phyloP scores from a whole-genome alignment of 352 stramenopile genomes.

The Thalassiosira hispida region DNA sequence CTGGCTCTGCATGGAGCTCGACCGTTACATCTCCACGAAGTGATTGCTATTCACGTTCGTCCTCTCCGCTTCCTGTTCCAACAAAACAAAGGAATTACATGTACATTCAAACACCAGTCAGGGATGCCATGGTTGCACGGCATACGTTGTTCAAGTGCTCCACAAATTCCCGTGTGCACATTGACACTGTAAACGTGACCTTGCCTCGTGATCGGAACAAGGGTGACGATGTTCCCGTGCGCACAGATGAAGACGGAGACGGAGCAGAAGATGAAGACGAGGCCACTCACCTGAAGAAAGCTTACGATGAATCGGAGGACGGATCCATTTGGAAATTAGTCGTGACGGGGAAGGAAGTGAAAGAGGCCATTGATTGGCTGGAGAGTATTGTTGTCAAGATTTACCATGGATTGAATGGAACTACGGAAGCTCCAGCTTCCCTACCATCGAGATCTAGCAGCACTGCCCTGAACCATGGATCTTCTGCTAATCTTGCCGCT shows the following conservation, averaged over 20 bases:
- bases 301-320: constrained; percentile 65
- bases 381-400: constrained; percentile 52
- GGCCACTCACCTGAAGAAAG: constrained; percentile 53
- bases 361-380: constrained; percentile 69
- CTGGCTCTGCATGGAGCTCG: constrained; percentile 11
- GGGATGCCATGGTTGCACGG: constrained; percentile 59
- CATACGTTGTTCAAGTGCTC: constrained; percentile 75
- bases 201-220: constrained; percentile 28
- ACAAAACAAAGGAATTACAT: constrained; percentile 70
- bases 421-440: constrained; percentile 8
- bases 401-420: constrained; percentile 32
- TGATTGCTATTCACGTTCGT: constrained; percentile 37
- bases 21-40: constrained; percentile 30
- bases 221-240: background rate
- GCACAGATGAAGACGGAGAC: background rate
- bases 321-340: constrained; percentile 79
- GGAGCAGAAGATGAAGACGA: constrained; percentile 21
- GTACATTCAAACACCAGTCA: constrained; percentile 74
- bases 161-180: constrained; percentile 60
- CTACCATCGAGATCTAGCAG: background rate
- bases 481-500: background rate
- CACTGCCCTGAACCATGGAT: background rate
- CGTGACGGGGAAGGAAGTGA: constrained; percentile 65
- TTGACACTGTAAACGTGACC: constrained; percentile 47
- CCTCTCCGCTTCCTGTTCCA: constrained; percentile 18